Conservation (phyloP, 495 filamentous ascomycete genomes). For the Penicillium argentinense region DNA sequence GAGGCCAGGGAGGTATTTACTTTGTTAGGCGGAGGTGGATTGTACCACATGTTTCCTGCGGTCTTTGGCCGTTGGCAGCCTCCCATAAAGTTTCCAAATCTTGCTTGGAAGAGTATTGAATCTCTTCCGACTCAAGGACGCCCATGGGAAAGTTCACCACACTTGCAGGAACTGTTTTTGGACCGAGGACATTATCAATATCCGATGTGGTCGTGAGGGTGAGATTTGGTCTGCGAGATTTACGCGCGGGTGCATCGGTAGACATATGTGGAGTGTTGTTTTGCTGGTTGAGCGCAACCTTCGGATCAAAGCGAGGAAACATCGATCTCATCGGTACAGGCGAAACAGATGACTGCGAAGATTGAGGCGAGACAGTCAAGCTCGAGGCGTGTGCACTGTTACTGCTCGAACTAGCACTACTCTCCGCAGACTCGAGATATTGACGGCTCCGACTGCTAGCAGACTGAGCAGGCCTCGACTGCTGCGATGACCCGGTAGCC, state of each 20-base stretch:
- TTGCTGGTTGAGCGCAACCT: conserved; percentile 66
- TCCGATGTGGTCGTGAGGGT: conserved; percentile 32
- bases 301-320: conserved; percentile 79
- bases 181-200: conserved; percentile 41
- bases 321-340: conserved; percentile 63
- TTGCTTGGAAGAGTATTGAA: conserved; percentile 41
- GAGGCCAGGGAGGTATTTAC: conserved; percentile 22
- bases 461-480: conserved; percentile 21
- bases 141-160: conserved; percentile 45
- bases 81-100: conserved; percentile 53
- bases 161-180: conserved; percentile 48
- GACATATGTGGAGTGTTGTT: conserved; percentile 60
- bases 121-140: conserved; percentile 33
- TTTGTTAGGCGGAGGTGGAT: conserved; percentile 48
- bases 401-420: conserved; percentile 10
- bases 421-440: conserved; percentile 12
- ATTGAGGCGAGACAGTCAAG: conserved; percentile 43
- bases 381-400: conserved; percentile 14
- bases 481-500: conserved; percentile 13
- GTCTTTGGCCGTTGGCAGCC: conserved; percentile 54
- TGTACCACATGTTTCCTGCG: conserved; percentile 31
- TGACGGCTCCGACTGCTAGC: conserved; percentile 24
- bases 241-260: conserved; percentile 42
- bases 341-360: conserved; percentile 30
- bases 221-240: conserved; percentile 37